A percentile compares a stretch with the other conserved stretches of the same genome.
These are phyloP conservation scores for Myxozyma udenii DNA, from an alignment of 805 yeast genomes.

Conservation along the genomic window DNA sequence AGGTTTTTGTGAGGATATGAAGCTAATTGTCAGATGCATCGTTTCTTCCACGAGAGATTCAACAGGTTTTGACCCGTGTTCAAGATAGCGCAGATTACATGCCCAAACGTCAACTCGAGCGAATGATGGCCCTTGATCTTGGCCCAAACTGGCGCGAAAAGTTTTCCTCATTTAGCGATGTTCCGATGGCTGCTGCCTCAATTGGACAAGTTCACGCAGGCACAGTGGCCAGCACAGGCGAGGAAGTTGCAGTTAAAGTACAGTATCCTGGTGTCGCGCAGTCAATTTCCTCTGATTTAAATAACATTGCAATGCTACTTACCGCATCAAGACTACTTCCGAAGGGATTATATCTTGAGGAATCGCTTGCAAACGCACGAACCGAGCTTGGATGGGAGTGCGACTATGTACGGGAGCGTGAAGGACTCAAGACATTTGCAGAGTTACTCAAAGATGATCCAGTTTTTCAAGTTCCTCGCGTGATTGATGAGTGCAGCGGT, in stretches of 20 bases:
- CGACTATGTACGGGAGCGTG: conserved; percentile 88
- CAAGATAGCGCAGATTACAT: conserved; percentile 95
- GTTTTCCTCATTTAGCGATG: conserved; percentile 73
- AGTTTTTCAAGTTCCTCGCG: conserved; percentile 75
- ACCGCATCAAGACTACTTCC: conserved; percentile 87
- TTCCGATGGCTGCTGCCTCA: conserved; percentile 95
- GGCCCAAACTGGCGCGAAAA: conserved; percentile 76
- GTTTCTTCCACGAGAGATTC: conserved; percentile 68
- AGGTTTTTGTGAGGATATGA: background rate
- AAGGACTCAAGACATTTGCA: conserved; percentile 64
- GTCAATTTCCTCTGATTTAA: conserved; percentile 90
- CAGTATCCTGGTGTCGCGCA: conserved; percentile 97
- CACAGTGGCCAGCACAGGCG: conserved; percentile 37
- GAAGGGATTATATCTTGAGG: conserved; percentile 85
- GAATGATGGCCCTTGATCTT: conserved; percentile 66
- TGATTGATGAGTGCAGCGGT: conserved; percentile 72
- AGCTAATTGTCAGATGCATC: conserved; percentile 14
- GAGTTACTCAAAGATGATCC: conserved; percentile 58
- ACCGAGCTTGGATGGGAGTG: conserved; percentile 96
- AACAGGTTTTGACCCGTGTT: conserved; percentile 72
- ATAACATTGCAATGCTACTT: conserved; percentile 72
- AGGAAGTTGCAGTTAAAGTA: conserved; percentile 79
- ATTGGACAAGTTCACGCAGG: conserved; percentile 96
- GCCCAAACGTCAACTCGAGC: conserved; percentile 88
- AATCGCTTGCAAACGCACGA: conserved; percentile 89